These are phyloP conservation scores for Carex littledalei DNA, from an alignment of 176 grass and related monocot species.

Conservation along the genomic window DNA sequence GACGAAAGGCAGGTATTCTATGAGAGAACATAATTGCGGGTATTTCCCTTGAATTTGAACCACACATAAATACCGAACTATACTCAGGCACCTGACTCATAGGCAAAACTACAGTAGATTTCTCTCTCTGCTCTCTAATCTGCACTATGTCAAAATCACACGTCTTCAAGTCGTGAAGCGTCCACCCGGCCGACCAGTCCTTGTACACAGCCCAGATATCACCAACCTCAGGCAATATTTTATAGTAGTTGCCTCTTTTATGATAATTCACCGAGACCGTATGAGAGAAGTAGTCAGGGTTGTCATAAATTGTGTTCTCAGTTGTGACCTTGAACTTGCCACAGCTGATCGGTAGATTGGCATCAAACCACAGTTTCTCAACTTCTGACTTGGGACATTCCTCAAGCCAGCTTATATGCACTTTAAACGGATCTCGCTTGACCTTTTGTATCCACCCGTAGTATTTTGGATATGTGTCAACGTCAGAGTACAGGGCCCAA, in stretches of 20 bases:
- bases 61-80: constrained; percentile 53
- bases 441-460: constrained; percentile 75
- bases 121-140: constrained; percentile 36
- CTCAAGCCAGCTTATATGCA: constrained; percentile 73
- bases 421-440: constrained; percentile 31
- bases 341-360: constrained; percentile 47
- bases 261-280: constrained; percentile 10
- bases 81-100: constrained; percentile 49
- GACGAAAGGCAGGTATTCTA: constrained; percentile 44
- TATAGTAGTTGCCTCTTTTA: constrained; percentile 11
- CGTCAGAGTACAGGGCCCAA: constrained; percentile 6
- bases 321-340: constrained; percentile 54
- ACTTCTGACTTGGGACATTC: constrained; percentile 38
- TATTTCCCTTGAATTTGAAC: constrained; percentile 30
- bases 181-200: constrained; percentile 62
- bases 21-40: constrained; percentile 62
- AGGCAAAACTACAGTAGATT: constrained; percentile 26
- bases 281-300: constrained; percentile 60
- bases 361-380: constrained; percentile 43
- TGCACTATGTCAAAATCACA: constrained; percentile 51
- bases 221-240: constrained; percentile 43
- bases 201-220: constrained; percentile 73
- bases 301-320: constrained; percentile 34
- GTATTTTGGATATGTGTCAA: constrained; percentile 50
- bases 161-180: not conserved